Evolutionary conservation across 768 basidiomycete genomes (phyloP).

Genomic region (Russula lepida): DNA sequence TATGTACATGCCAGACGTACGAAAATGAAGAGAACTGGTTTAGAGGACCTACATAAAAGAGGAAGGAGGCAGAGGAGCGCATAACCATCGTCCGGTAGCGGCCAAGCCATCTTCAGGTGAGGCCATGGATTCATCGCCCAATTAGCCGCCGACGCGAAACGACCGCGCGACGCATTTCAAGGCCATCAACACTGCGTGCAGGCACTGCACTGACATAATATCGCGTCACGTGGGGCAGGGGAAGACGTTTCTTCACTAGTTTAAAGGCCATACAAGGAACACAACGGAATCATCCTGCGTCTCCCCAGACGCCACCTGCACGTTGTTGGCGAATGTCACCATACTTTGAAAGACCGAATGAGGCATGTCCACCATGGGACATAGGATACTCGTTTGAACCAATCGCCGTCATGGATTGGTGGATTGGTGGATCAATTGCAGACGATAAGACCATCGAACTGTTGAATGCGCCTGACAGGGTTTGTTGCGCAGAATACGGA

Average conservation of each 20-base stretch:
- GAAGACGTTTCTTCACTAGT: slow-evolving; percentile 9
- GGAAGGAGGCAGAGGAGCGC: slow-evolving; percentile 8
- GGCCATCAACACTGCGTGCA: slow-evolving; percentile 14
- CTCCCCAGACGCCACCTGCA: slow-evolving; percentile 19
- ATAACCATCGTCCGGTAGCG: slow-evolving; percentile 9
- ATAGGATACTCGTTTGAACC: slow-evolving; percentile 3
- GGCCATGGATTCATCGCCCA: neutral
- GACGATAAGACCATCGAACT: slow-evolving; percentile 10
- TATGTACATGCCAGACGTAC: slow-evolving; percentile 3
- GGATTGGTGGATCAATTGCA: neutral
- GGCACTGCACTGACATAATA: slow-evolving; percentile 6
- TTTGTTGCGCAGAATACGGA: slow-evolving; percentile 1
- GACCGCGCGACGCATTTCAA: slow-evolving; percentile 1
- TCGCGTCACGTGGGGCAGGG: slow-evolving; percentile 4
- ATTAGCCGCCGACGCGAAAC: slow-evolving; percentile 3
- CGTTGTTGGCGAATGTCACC: slow-evolving; percentile 10
- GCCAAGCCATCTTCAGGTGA: neutral
- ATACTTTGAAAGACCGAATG: slow-evolving; percentile 15
- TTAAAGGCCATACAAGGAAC: neutral
- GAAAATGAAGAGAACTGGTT: neutral
- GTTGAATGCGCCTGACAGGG: slow-evolving; percentile 1
- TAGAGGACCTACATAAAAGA: slow-evolving; percentile 9
- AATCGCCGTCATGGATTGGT: slow-evolving; percentile 7
- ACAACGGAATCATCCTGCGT: slow-evolving; percentile 13
- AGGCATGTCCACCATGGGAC: neutral